Evolutionary conservation across 208 protist species (phyloP).

Genomic region (Trypanosoma vivax): DNA sequence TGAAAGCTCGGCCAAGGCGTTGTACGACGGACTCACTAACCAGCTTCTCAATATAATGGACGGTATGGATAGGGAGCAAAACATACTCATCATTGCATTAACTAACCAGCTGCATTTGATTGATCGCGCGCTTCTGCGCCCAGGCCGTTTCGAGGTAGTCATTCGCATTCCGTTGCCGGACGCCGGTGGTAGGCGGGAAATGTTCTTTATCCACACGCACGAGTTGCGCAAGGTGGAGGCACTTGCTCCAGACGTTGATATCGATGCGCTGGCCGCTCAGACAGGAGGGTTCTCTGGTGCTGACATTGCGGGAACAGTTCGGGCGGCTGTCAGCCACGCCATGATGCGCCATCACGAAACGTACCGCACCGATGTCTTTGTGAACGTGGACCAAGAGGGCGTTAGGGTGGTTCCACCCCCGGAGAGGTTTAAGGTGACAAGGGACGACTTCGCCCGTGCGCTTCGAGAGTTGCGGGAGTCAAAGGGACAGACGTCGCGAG

Average conservation of each 20-base stretch:
- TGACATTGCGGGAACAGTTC: slow-evolving; percentile 88
- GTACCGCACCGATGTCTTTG: background rate
- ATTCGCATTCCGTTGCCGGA: slow-evolving; percentile 87
- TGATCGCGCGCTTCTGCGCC: slow-evolving; percentile 89
- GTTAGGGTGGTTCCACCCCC: background rate
- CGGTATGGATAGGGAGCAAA: slow-evolving; percentile 66
- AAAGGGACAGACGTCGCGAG: slow-evolving; percentile 3
- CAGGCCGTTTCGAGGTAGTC: slow-evolving; percentile 92
- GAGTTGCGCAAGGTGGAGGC: slow-evolving; percentile 79
- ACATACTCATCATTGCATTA: slow-evolving; percentile 93
- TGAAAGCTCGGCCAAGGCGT: slow-evolving; percentile 92
- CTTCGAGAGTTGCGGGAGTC: slow-evolving; percentile 10
- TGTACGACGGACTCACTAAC: slow-evolving; percentile 99
- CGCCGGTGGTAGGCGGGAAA: slow-evolving; percentile 65
- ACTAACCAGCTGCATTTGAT: slow-evolving; percentile 90
- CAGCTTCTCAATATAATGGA: slow-evolving; percentile 95
- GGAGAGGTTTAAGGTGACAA: slow-evolving; percentile 9
- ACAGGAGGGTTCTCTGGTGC: slow-evolving; percentile 97
- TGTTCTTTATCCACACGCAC: slow-evolving; percentile 89
- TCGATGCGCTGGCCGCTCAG: slow-evolving; percentile 86
- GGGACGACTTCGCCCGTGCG: slow-evolving; percentile 14
- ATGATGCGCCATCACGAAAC: slow-evolving; percentile 52
- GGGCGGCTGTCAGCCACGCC: slow-evolving; percentile 74
- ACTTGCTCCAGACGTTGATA: slow-evolving; percentile 83
- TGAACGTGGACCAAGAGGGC: background rate